Base-by-base conservation (phyloP, 345 rosid species). In the Salix purpurea region DNA sequence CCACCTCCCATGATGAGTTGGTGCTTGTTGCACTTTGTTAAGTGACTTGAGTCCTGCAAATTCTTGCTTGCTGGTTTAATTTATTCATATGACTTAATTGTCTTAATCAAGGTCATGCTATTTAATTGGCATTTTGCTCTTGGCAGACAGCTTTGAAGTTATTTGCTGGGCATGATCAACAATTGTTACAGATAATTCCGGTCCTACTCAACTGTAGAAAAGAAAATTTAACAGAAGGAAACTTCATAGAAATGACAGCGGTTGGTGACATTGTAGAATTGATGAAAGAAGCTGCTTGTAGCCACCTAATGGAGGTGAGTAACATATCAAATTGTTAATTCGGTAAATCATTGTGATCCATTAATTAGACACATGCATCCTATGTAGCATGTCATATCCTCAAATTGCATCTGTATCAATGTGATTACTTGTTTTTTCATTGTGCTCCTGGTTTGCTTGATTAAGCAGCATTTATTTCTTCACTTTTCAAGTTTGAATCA, bases 231-330 rank as follows among this genome's bases (percentile, higher is more conserved):
- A 82, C 19, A 34, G 90, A 89, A 60, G 90, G 88, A 69, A 69
- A 74, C 74, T 77, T 77, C 79, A 76, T 89, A 76, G 89, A 88
- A 67, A 70, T 40, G 65, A 72, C 74, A 65, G 77, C 68, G 44
- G 86, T 84, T 54, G 70, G 74, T 74, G 84, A 81, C 67, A 64
- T 91, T 58, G 56, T 89, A 77, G 84, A 87, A 76, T 81, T 85
- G 69, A 77, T 88, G 92, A 87, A 87, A 82, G 97, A 93, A 86
- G 87, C 90, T 83, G 91, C 99, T 19, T 93, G 79, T 80, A 93
- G 98, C 84, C 98, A 85, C 86, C 83, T 96, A 78, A 81, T 96
- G 90, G 99, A 96, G 96, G 99, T 88, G 73, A 84, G 81, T 37
- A 76, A 76, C 80, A 60, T 79, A 10, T 46, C 14, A 4, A 46